phyloP scores from a whole-genome alignment of 2,329 filamentous ascomycete genomes.

The Samsoniella hepiali region DNA sequence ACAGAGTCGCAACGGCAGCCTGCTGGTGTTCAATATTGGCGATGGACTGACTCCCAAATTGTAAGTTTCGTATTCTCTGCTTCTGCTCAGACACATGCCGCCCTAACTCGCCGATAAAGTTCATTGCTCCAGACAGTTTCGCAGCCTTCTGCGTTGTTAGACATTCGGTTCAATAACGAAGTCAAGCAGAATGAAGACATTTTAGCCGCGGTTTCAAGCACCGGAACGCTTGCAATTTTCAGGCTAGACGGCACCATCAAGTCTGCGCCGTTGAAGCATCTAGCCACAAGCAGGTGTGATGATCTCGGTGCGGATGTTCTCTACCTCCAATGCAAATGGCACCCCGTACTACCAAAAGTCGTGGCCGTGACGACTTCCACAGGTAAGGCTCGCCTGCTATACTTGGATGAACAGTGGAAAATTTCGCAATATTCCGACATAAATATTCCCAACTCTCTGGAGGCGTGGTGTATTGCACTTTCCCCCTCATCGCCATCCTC shows the following conservation, averaged over 20 bases:
- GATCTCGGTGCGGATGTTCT: slow-evolving; percentile 57
- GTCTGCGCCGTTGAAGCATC: slow-evolving; percentile 35
- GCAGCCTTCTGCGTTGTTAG: slow-evolving; percentile 73
- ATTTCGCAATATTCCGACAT: slow-evolving; percentile 35
- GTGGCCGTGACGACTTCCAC: slow-evolving; percentile 71
- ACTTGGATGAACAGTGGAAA: slow-evolving; percentile 41
- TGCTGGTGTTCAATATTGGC: slow-evolving; percentile 61
- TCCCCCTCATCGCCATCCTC: slow-evolving; percentile 32
- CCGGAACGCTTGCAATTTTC: slow-evolving; percentile 66
- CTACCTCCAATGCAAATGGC: slow-evolving; percentile 72
- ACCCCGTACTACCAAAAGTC: slow-evolving; percentile 51
- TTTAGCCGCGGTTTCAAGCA: slow-evolving; percentile 75
- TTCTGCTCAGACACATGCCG: neutral
- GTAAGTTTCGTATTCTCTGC: slow-evolving; percentile 43
- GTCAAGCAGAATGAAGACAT: slow-evolving; percentile 43
- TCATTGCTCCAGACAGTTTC: slow-evolving; percentile 54
- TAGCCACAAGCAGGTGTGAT: slow-evolving; percentile 45
- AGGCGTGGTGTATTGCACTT: slow-evolving; percentile 73
- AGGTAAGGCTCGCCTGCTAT: slow-evolving; percentile 58
- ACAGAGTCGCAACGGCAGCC: slow-evolving; percentile 69
- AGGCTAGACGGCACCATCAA: slow-evolving; percentile 42
- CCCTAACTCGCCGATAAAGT: slow-evolving; percentile 35
- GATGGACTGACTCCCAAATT: slow-evolving; percentile 31
- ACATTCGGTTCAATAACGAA: slow-evolving; percentile 72
- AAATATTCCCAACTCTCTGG: slow-evolving; percentile 52